Evolutionary conservation across 2,329 filamentous ascomycete genomes (phyloP).

Genomic region (Botrytis hyacinthi): DNA sequence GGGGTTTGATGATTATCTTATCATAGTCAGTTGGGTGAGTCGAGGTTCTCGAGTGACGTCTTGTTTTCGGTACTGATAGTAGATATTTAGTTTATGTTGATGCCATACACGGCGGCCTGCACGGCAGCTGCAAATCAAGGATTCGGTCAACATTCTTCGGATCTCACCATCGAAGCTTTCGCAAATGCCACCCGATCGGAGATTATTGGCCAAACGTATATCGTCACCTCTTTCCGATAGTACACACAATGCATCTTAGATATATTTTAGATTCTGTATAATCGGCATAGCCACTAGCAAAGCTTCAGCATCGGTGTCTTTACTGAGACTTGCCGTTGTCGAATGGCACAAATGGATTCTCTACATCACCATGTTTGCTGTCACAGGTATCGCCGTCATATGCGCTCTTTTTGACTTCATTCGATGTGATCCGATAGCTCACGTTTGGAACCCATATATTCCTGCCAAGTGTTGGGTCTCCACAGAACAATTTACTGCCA

Average conservation of each 20-base stretch:
- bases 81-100: constrained; percentile 21
- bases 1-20: constrained; percentile 25
- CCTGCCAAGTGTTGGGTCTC: constrained; percentile 23
- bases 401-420: constrained; percentile 25
- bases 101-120: constrained; percentile 18
- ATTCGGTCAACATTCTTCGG: constrained; percentile 20
- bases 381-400: constrained; percentile 14
- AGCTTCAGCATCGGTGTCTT: constrained; percentile 23
- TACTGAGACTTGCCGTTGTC: constrained; percentile 23
- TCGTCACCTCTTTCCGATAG: neutral
- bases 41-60: neutral
- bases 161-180: constrained; percentile 17
- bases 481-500: constrained; percentile 13
- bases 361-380: constrained; percentile 19
- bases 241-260: neutral
- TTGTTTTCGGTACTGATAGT: neutral
- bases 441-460: constrained; percentile 24
- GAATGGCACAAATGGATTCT: constrained; percentile 24
- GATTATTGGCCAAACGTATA: constrained; percentile 28
- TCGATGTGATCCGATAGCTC: constrained; percentile 24
- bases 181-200: constrained; percentile 20
- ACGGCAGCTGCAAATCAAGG: constrained; percentile 21
- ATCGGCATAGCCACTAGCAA: constrained; percentile 25
- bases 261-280: constrained; percentile 21
- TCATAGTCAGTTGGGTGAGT: constrained; percentile 21